Conservation (phyloP, 148 eudicot species). For the Rhododendron ovatum region DNA sequence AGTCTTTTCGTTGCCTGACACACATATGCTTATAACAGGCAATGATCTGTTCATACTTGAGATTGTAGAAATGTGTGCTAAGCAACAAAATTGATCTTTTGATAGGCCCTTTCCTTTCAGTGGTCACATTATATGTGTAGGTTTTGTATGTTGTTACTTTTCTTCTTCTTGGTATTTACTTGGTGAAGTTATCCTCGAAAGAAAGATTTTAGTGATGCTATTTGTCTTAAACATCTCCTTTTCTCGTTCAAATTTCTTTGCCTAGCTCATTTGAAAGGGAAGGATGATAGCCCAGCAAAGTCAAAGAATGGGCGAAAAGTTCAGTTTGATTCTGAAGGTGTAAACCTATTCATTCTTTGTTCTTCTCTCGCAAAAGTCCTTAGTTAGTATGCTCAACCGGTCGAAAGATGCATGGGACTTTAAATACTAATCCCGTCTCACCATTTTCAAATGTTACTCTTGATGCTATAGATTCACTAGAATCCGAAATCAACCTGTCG, state of each 20-base stretch:
- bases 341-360: constrained; percentile 1
- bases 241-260: constrained; percentile 4
- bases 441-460: not conserved
- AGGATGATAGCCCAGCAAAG: constrained; percentile 46
- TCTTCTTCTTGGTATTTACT: not conserved
- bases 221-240: not conserved
- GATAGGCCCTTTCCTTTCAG: not conserved
- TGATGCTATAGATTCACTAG: constrained; percentile 14
- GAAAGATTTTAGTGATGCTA: not conserved
- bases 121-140: not conserved
- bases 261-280: constrained; percentile 42
- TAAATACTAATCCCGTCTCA: not conserved
- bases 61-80: not conserved
- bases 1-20: not conserved
- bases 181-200: not conserved
- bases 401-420: not conserved
- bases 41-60: not conserved
- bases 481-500: constrained; percentile 9
- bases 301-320: constrained; percentile 59
- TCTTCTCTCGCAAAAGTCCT: not conserved
- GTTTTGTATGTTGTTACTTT: not conserved
- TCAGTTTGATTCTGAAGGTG: constrained; percentile 63
- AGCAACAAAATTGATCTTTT: not conserved
- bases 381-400: not conserved
- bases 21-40: not conserved